Evolutionary conservation across 768 basidiomycete genomes (phyloP).

Genomic region (Tulasnella sp.): DNA sequence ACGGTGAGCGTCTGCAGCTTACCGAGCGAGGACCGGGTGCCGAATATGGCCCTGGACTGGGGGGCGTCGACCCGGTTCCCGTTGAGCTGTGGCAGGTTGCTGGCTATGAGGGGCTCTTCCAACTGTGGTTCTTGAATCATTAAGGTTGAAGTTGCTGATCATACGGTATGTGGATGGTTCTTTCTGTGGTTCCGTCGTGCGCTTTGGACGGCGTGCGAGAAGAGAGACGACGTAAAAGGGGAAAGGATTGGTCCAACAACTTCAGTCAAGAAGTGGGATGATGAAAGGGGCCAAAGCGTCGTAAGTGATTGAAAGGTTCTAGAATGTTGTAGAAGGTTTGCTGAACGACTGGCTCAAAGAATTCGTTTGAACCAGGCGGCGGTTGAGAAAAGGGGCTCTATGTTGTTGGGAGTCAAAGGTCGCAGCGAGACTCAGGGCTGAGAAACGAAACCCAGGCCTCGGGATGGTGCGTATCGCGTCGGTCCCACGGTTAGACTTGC

Average conservation of each 20-base stretch:
- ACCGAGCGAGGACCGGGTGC: slow-evolving; percentile 14
- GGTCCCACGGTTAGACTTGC: neutral
- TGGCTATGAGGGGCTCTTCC: neutral
- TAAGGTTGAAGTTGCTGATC: slow-evolving; percentile 3
- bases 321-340: neutral
- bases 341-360: neutral
- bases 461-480: neutral
- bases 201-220: neutral
- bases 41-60: slow-evolving; percentile 5
- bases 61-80: neutral
- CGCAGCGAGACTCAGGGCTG: neutral
- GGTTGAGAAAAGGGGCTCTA: neutral
- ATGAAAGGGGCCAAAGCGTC: neutral
- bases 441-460: neutral
- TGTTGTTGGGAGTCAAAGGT: neutral
- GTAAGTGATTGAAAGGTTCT: neutral
- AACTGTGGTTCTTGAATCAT: slow-evolving; percentile 6
- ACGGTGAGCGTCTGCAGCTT: neutral
- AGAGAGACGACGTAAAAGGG: neutral
- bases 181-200: neutral
- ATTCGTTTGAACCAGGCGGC: neutral
- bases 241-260: neutral
- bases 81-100: neutral
- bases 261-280: neutral
- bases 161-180: neutral